phyloP scores from a whole-genome alignment of 2,329 filamentous ascomycete species.

The Xylaria sp. region DNA sequence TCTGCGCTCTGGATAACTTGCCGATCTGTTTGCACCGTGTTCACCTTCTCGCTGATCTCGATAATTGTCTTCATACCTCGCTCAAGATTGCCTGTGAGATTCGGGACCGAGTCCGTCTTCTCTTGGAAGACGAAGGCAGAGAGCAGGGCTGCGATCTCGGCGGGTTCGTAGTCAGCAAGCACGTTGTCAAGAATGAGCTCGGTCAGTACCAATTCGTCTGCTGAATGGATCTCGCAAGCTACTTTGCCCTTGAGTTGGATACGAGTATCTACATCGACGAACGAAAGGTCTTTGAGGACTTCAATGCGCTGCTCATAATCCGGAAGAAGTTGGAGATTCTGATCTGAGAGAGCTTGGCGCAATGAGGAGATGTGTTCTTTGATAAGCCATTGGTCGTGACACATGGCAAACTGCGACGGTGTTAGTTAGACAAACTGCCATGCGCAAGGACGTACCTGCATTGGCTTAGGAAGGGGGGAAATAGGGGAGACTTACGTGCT shows the following conservation, averaged over 20 bases:
- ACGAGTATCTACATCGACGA: constrained; percentile 84
- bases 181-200: constrained; percentile 97
- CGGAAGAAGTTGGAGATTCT: constrained; percentile 92
- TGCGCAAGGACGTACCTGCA: not conserved
- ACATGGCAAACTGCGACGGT: constrained; percentile 79
- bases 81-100: constrained; percentile 80
- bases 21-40: constrained; percentile 83
- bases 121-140: constrained; percentile 98
- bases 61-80: constrained; percentile 85
- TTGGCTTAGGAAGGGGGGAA: not conserved
- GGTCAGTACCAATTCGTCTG: constrained; percentile 93
- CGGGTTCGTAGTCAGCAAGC: constrained; percentile 90
- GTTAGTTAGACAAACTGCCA: constrained; percentile 6
- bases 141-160: constrained; percentile 92
- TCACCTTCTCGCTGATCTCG: constrained; percentile 89
- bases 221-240: constrained; percentile 96
- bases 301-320: constrained; percentile 96
- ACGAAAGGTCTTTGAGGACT: constrained; percentile 88
- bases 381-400: constrained; percentile 95
- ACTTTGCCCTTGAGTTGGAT: constrained; percentile 98
- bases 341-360: constrained; percentile 88
- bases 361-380: constrained; percentile 90
- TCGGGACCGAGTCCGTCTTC: constrained; percentile 83
- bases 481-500: constrained; percentile 71
- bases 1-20: constrained; percentile 92